A percentile compares a stretch with the other conserved stretches of the same genome.
These are phyloP conservation scores for Casuarina cunninghamiana DNA, from an alignment of 306 rosid species.

Conservation along the genomic window DNA sequence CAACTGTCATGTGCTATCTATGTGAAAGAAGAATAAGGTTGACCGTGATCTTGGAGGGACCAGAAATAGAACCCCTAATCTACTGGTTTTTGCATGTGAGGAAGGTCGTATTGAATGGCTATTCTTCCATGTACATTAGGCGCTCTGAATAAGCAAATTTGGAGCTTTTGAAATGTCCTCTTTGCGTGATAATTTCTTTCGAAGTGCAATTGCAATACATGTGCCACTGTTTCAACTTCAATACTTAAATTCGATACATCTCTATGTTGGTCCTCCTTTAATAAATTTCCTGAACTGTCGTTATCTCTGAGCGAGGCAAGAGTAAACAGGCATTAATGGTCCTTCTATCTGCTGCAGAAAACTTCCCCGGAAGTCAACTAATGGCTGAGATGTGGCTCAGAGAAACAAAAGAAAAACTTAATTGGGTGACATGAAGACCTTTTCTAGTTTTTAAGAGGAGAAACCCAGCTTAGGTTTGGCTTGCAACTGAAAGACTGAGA, in stretches of 20 bases:
- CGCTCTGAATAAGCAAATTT: neutral
- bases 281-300: neutral
- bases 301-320: neutral
- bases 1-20: neutral
- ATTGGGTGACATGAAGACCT: too few relatives aligned
- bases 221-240: too few relatives aligned
- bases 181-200: neutral
- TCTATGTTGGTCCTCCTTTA: neutral
- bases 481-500: too few relatives aligned
- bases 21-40: neutral
- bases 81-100: neutral
- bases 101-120: neutral
- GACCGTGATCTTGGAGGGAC: too few relatives aligned
- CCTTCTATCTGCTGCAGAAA: neutral
- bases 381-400: neutral
- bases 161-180: neutral
- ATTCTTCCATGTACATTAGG: neutral
- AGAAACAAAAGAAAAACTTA: too few relatives aligned
- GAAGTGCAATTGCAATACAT: neutral
- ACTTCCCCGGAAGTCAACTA: neutral
- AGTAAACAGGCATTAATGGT: neutral
- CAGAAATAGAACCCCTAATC: neutral
- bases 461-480: too few relatives aligned
- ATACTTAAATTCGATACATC: neutral
- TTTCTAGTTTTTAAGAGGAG: too few relatives aligned